phyloP scores from a whole-genome alignment of 805 yeast genomes.

The Saccharomycopsis lassenensis region DNA sequence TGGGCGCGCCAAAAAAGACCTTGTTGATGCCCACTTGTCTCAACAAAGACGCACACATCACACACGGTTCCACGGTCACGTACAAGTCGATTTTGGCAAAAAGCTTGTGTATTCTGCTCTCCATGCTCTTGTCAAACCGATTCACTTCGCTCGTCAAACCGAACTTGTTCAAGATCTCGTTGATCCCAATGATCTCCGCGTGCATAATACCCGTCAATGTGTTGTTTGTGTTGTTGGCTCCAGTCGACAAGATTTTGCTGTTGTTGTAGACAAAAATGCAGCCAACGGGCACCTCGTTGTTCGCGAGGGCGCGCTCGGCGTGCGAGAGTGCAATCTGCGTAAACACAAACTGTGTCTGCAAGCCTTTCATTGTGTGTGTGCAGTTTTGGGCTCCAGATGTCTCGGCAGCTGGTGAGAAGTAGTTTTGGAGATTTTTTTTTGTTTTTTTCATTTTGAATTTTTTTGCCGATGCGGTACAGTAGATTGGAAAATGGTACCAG shows the following conservation, averaged over 20 bases:
- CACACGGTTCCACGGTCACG: slow-evolving; percentile 96
- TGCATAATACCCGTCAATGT: slow-evolving; percentile 82
- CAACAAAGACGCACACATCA: slow-evolving; percentile 93
- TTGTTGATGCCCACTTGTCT: slow-evolving; percentile 64
- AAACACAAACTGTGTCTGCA: slow-evolving; percentile 26
- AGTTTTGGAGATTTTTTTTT: no score
- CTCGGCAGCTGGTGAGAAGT: no score
- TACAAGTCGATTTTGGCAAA: slow-evolving; percentile 57
- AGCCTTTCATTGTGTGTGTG: no score
- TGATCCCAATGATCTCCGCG: slow-evolving; percentile 84
- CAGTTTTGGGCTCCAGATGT: no score
- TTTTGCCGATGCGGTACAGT: no score
- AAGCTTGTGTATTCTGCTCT: slow-evolving; percentile 23
- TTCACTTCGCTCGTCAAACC: slow-evolving; percentile 40
- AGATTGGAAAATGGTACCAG: no score
- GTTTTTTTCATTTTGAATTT: no score
- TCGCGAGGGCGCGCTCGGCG: slow-evolving; percentile 53
- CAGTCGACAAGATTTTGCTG: slow-evolving; percentile 50
- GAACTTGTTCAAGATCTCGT: slow-evolving; percentile 35
- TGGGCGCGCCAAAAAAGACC: slow-evolving; percentile 87
- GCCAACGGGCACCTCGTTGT: slow-evolving; percentile 79
- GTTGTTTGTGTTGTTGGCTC: slow-evolving; percentile 79
- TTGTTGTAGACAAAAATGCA: slow-evolving; percentile 52
- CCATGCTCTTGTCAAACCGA: slow-evolving; percentile 16
- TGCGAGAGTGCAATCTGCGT: slow-evolving; percentile 44